Base-by-base conservation (phyloP, 768 basidiomycete genomes). In the Filobasidium floriforme region DNA sequence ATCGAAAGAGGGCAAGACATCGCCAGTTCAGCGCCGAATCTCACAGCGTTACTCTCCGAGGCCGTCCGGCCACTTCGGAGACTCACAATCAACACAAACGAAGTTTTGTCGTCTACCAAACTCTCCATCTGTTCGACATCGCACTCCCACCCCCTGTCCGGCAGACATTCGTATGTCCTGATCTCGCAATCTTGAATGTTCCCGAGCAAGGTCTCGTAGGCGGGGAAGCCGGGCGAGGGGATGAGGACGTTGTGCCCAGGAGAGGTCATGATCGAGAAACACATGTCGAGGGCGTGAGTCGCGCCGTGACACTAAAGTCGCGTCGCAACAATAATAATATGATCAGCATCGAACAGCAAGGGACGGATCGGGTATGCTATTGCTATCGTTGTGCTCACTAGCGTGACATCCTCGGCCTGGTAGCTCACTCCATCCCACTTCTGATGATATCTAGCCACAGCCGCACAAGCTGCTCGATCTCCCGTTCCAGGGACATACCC, bases 221-320 rank as follows among this genome's bases (percentile, higher is more conserved):
- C 75, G 7, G 75, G 71, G 69, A 80, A 80, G 10, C 78, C 76
- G 4, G 79, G 79, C 7, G 69, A 64, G 7, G 79, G 77, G 9
- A 79, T 63, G 54, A 80, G 70, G 59, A 80, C 71, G 68, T 80
- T 80, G 62, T 73, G 70, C 41, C 73, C 74, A 18, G 76, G 75
- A 18, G 68, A 63, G 52, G 75, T 70, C 63, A 77, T 63, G 44
- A 75, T 69, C 14, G 70, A 70, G 71, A 77, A 76, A 40, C 76
- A 66, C 66, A 77, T 66, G 62, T 79, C 78, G 41, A 80, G 71
- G 4, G 76, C 79, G 41, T 78, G 78, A 1, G 72, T 71, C 1
- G 76, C 74, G 18, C 79, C 79, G 70, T 80, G 79, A 10, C 73
- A 73, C 74, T 77, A 37, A 37, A 9, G 32, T 37, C n/a, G n/a